A percentile compares a stretch with the other conserved stretches of the same genome.
These are phyloP conservation scores for Theileria parva DNA, from an alignment of 169 alveolate genomes.

Conservation along the genomic window DNA sequence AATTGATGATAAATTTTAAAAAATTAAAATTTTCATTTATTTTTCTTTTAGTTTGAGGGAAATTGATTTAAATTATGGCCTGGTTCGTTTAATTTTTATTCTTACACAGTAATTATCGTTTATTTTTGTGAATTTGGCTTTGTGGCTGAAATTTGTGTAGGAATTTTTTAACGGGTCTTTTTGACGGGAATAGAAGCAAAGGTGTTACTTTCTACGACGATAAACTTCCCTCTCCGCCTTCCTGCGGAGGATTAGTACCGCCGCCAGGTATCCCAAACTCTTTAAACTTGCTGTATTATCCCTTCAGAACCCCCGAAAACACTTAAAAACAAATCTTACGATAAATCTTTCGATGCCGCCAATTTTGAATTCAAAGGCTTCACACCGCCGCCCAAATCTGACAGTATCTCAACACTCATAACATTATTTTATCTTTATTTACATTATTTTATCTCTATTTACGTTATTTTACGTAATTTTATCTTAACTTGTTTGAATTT, in stretches of 20 bases:
- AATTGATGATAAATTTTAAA: background rate
- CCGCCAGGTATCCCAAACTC: slow-evolving; percentile 32
- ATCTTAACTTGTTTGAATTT: no score
- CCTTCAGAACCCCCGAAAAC: slow-evolving; percentile 47
- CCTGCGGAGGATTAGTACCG: slow-evolving; percentile 54
- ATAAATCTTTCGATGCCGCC: background rate
- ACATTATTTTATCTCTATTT: background rate
- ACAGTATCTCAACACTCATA: no score
- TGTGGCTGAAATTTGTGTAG: background rate
- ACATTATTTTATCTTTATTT: background rate
- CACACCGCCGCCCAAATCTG: slow-evolving; percentile 62
- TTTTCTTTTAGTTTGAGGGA: background rate
- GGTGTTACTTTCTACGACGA: slow-evolving; percentile 47
- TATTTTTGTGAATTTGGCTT: background rate
- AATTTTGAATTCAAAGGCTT: slow-evolving; percentile 49
- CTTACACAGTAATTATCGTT: background rate
- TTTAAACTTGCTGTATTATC: background rate
- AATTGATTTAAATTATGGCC: background rate
- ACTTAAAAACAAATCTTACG: no score
- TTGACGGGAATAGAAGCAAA: slow-evolving; percentile 17
- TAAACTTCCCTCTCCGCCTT: slow-evolving; percentile 61
- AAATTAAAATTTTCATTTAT: background rate
- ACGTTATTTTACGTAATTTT: background rate
- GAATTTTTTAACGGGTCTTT: background rate
- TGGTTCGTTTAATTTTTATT: background rate